Base-by-base conservation (phyloP, 1,284 basidiomycete genomes). In the Agaricales sp. region DNA sequence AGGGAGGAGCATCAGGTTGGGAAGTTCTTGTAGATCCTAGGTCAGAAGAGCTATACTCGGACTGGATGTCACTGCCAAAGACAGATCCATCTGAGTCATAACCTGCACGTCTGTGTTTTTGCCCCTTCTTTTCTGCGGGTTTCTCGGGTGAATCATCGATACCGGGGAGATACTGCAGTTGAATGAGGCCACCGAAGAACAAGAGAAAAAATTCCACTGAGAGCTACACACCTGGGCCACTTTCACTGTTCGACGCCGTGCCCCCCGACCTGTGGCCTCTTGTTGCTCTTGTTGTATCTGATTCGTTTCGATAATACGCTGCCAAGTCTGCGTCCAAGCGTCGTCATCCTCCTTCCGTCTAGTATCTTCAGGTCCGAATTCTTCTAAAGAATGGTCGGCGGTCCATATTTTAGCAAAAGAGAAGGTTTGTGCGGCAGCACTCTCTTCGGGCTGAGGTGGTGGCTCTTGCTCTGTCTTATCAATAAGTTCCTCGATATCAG, bases 331-430 rank as follows among this genome's bases (percentile, higher is more conserved):
- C 2, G 83, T 75, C 91, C 91, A 94, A 22, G 87, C 87, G 61
- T 88, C 84, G 19, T 67, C 72, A 50, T 78, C 74, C 46, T 79
- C 78, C 14, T 6, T 14, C 14, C 26, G 26, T 6, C 14, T 30
- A 8, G 6, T 18, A 18, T n/a, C n/a, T 20, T 72, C 69, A 26
- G 82, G 81, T 18, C 67, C 70, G 24, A 88, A 64, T 14, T 91
- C 87, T 58, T 81, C 78, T 26, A 90, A 61, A 2, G 67, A 59
- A 48, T 84, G 82, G 50, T 84, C 79, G 20, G 86, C 80, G 11
- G 87, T 79, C 91, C 91, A 93, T 43, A 94, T 76, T 60, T 92
- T 92, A 2, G 91, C 89, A 60, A 93, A 93, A 3, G 75, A 77
- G 62, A 94, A 92, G 3, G 78, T 70, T 43, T 78, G 65, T 47